Conservation (phyloP, 2,329 filamentous ascomycete species). For the Ascomycota sp. region DNA sequence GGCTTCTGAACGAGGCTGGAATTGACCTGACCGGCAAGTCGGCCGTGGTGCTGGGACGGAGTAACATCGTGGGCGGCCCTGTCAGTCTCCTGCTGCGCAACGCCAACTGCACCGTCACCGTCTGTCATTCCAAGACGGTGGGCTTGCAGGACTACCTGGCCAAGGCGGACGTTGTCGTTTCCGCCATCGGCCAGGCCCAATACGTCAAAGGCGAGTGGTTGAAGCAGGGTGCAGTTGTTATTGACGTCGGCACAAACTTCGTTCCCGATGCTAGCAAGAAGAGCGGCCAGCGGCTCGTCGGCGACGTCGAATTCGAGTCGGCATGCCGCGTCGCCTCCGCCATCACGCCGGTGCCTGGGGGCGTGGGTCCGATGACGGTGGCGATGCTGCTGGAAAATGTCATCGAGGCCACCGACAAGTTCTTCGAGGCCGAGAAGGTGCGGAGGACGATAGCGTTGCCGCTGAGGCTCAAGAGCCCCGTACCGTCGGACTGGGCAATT, state of each 20-base stretch:
- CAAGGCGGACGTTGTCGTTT: constrained; percentile 73
- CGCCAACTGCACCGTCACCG: constrained; percentile 87
- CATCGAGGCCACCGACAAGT: constrained; percentile 61
- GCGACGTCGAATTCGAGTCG: constrained; percentile 82
- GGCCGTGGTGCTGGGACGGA: constrained; percentile 82
- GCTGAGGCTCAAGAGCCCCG: constrained; percentile 55
- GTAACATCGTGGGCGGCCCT: constrained; percentile 92
- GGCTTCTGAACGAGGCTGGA: constrained; percentile 63
- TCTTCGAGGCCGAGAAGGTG: constrained; percentile 66
- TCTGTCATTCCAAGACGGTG: constrained; percentile 79
- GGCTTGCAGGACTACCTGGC: constrained; percentile 56
- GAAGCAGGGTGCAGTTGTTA: constrained; percentile 85
- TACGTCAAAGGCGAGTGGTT: constrained; percentile 93
- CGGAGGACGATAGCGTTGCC: constrained; percentile 67
- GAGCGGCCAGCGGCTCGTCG: constrained; percentile 78
- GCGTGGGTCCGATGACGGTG: constrained; percentile 96
- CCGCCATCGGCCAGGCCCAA: constrained; percentile 69
- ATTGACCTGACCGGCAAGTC: constrained; percentile 76
- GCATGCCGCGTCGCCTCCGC: constrained; percentile 71
- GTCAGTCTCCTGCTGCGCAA: constrained; percentile 92
- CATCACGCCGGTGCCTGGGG: constrained; percentile 90
- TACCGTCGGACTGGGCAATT: constrained; percentile 90
- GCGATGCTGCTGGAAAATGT: constrained; percentile 97
- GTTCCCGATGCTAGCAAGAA: constrained; percentile 77
- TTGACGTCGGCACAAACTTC: constrained; percentile 96